Evolutionary conservation across 2,329 filamentous ascomycete species (phyloP).

Genomic region (Tolypocladium sp.): DNA sequence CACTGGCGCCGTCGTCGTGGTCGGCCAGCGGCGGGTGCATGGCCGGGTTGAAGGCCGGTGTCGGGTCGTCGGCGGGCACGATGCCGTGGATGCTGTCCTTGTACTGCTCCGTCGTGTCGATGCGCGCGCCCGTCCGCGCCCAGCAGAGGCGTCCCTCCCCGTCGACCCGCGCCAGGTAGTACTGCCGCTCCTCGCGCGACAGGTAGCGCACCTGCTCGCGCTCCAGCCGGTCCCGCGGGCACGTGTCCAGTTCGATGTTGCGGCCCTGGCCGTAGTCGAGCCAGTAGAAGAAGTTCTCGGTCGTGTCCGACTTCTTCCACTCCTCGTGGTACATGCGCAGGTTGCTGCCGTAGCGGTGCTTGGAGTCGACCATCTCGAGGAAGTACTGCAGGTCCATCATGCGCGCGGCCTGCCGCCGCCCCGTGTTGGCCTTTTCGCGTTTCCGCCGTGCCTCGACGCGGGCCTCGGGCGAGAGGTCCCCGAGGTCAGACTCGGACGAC

Average conservation of each 20-base stretch:
- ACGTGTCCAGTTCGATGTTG: slow-evolving; percentile 58
- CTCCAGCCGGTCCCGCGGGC: slow-evolving; percentile 66
- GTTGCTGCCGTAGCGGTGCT: slow-evolving; percentile 82
- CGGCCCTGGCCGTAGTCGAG: slow-evolving; percentile 73
- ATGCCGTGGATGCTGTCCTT: slow-evolving; percentile 74
- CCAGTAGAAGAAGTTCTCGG: slow-evolving; percentile 93
- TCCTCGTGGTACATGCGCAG: slow-evolving; percentile 71
- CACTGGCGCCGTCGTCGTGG: slow-evolving; percentile 10
- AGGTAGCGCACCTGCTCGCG: slow-evolving; percentile 77
- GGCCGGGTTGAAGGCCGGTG: slow-evolving; percentile 38
- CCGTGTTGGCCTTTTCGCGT: slow-evolving; percentile 40
- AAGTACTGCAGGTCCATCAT: slow-evolving; percentile 85
- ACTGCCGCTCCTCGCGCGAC: slow-evolving; percentile 68
- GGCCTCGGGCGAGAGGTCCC: slow-evolving; percentile 20
- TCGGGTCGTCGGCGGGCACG: slow-evolving; percentile 51
- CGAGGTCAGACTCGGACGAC: slow-evolving; percentile 9
- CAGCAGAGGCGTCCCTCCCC: slow-evolving; percentile 68
- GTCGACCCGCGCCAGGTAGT: slow-evolving; percentile 74
- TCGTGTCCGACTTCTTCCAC: slow-evolving; percentile 70
- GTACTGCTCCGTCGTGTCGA: slow-evolving; percentile 67
- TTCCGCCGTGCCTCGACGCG: slow-evolving; percentile 28
- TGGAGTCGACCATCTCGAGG: slow-evolving; percentile 73
- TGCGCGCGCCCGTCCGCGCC: slow-evolving; percentile 71
- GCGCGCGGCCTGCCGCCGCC: slow-evolving; percentile 58
- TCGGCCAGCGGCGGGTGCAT: slow-evolving; percentile 5